These are phyloP conservation scores for Paraphaeosphaeria minitans DNA, from an alignment of 2,329 filamentous ascomycete genomes.

Conservation along the genomic window DNA sequence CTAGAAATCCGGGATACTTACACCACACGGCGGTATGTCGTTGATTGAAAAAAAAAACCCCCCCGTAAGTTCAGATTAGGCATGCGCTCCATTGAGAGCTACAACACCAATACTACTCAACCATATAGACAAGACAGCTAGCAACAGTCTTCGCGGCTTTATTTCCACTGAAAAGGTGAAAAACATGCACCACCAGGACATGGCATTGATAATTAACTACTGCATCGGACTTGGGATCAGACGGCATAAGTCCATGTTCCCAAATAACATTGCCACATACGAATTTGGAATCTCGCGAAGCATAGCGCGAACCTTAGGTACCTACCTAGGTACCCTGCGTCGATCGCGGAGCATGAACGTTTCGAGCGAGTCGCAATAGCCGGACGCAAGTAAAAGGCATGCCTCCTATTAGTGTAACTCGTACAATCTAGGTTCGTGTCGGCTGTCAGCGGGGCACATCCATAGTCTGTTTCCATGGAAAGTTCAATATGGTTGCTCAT, in stretches of 20 bases:
- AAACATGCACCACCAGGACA: not conserved
- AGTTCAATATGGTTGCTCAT: too few species aligned
- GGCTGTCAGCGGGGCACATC: too few species aligned
- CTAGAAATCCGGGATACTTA: constrained; percentile 7
- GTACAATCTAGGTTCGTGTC: too few species aligned
- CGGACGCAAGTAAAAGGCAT: not conserved
- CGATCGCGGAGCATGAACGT: not conserved
- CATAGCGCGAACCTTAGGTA: not conserved
- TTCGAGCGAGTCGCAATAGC: not conserved
- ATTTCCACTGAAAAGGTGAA: not conserved
- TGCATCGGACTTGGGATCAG: not conserved
- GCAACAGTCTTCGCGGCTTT: not conserved
- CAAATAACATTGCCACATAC: not conserved
- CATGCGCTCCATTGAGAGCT: not conserved
- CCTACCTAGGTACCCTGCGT: too few species aligned
- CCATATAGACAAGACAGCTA: not conserved
- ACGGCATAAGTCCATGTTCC: not conserved
- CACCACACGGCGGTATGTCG: constrained; percentile 28
- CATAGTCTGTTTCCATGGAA: too few species aligned
- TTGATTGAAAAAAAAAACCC: constrained; percentile 18
- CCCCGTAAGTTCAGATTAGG: not conserved
- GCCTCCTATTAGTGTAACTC: not conserved
- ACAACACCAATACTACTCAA: not conserved
- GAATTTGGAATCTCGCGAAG: not conserved
- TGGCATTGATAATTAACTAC: not conserved